Evolutionary conservation across 768 basidiomycete genomes (phyloP).

Genomic region (Daedalea quercina): DNA sequence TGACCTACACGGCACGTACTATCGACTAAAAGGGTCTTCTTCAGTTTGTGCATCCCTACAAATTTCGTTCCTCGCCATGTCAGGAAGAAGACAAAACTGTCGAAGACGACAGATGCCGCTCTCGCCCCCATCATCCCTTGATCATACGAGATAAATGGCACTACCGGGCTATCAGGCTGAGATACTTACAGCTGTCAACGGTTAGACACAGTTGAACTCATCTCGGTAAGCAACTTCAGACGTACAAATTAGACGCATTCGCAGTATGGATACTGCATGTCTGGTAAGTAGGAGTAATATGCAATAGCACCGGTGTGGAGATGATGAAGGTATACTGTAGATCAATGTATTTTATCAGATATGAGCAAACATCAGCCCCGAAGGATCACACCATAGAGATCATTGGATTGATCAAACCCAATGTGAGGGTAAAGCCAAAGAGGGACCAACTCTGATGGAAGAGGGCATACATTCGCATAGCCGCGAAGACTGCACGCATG

Average conservation of each 20-base stretch:
- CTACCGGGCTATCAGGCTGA: background rate
- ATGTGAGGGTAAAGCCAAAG: background rate
- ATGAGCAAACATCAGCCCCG: background rate
- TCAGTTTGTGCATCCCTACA: no score
- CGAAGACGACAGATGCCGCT: constrained; percentile 7
- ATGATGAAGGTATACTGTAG: background rate
- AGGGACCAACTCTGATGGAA: constrained; percentile 1
- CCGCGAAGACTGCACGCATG: constrained; percentile 5
- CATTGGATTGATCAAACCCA: constrained; percentile 8
- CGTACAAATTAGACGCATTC: background rate
- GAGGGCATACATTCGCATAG: constrained; percentile 12
- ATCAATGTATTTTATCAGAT: background rate
- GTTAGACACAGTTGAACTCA: background rate
- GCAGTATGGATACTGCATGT: background rate
- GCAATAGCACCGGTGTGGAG: background rate
- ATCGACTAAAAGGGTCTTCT: background rate
- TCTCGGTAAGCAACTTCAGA: background rate
- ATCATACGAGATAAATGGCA: no score
- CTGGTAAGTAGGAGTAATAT: constrained; percentile 9
- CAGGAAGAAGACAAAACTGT: constrained; percentile 9
- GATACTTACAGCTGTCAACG: background rate
- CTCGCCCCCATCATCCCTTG: constrained; percentile 10
- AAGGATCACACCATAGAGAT: constrained; percentile 8
- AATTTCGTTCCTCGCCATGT: constrained; percentile 10
- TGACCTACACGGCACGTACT: background rate